Percentiles rank a stretch among this genome's conserved stretches.
phyloP scores from a whole-genome alignment of 345 rosid species.

The Streptanthus diversifolius region DNA sequence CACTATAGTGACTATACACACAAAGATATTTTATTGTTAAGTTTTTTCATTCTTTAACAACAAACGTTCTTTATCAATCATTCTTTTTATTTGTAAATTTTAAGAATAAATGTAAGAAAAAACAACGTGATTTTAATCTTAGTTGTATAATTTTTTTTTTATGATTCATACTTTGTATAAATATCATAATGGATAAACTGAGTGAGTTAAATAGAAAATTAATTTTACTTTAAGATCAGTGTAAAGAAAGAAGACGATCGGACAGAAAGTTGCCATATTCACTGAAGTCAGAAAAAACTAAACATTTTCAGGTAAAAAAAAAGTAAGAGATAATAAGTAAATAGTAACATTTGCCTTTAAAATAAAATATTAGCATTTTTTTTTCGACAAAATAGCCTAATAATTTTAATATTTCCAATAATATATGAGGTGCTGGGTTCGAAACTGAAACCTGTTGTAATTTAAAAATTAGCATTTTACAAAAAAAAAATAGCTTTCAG shows the following conservation, averaged over 20 bases:
- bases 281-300: constrained; percentile 2
- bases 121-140: background rate
- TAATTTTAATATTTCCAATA: too few species aligned
- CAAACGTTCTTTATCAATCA: background rate
- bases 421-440: too few species aligned
- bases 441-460: too few species aligned
- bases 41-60: background rate
- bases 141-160: background rate
- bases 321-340: background rate
- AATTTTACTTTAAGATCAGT: background rate
- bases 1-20: constrained; percentile 31
- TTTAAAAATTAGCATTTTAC: too few species aligned
- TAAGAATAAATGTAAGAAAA: background rate
- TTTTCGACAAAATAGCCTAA: too few species aligned
- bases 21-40: background rate
- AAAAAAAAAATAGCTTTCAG: background rate
- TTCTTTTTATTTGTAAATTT: background rate
- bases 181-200: background rate
- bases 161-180: background rate
- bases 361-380: too few species aligned
- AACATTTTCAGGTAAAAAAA: background rate
- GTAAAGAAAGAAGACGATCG: constrained; percentile 10
- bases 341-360: background rate
- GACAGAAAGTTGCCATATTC: constrained; percentile 26
- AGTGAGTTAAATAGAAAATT: too few species aligned